Evolutionary conservation across 1,284 basidiomycete species (phyloP), one percentile per base, ranked within the genome.

Genomic region (Austroboletus novae-zelandiae): DNA sequence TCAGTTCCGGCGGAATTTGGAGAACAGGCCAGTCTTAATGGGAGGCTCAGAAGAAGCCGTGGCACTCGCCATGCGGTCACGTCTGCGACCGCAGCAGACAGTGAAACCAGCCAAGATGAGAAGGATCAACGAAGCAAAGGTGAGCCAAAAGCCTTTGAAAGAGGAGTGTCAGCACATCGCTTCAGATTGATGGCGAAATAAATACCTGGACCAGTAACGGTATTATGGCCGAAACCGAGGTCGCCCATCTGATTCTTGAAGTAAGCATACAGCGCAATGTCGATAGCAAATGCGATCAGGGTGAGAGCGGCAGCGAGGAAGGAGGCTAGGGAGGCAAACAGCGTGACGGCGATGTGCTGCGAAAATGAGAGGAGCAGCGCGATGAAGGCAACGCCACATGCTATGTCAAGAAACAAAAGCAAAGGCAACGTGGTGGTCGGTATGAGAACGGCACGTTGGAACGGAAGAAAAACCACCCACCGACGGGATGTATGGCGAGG

Each of bases 401-500:
- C 88, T 89, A 66, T 36, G 43, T 39, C 31, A 11, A 46, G 41
- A 17, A 39, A 37, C 35, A 31, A 29, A 18, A 29, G n/a, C 32
- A 30, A 18, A 34, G 36, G 18, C 4, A 47, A 47, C 55, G 51
- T 40, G 44, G 45, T 55, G 53, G 44, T 53, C 14, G 42, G 51
- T 20, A 47, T 41, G 32, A 45, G 31, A n/a, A 48, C 49, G 31
- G 52, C 32, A 14, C 27, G 17, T 34, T 31, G 31, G 42, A 46
- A n/a, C 39, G 40, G 27, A 17, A 32, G 25, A 45, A 10, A 29
- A 71, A 40, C 78, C 20, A 48, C 60, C 46, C 55, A 87, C 87
- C 86, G 50, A 88, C 79, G 20, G 86, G 86, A 58, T 89, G 86
- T 23, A 88, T 74, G 5, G 81, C 84, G 6, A 90, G 76, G 6